Percentiles rank a stretch among this genome's conserved stretches.
Conservation (phyloP, 768 basidiomycete genomes). For the Coprinellus aureogranulatus region DNA sequence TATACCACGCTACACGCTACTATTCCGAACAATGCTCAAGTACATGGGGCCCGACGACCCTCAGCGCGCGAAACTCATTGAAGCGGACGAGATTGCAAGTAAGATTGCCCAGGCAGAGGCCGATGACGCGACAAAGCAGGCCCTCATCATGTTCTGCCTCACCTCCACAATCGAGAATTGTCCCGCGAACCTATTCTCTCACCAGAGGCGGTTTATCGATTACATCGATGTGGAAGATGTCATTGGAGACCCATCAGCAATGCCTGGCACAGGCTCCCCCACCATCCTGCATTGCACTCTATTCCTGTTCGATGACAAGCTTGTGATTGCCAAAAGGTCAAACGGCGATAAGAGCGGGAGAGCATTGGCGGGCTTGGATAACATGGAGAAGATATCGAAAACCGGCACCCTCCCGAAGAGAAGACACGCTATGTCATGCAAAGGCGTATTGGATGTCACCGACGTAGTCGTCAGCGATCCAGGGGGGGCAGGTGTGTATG, state of each 20-base stretch:
- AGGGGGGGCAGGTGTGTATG: conserved; percentile 73
- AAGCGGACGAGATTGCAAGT: conserved; percentile 85
- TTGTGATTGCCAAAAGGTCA: conserved; percentile 87
- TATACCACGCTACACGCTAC: conserved; percentile 89
- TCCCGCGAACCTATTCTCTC: conserved; percentile 86
- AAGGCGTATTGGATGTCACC: conserved; percentile 79
- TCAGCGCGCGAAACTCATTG: conserved; percentile 73
- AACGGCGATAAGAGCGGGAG: conserved; percentile 76
- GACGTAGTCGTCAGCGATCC: conserved; percentile 83
- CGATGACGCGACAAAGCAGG: conserved; percentile 87
- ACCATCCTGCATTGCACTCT: conserved; percentile 77
- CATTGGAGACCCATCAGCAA: conserved; percentile 50
- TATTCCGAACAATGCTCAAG: conserved; percentile 91
- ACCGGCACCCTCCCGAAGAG: conserved; percentile 63
- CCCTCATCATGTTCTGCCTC: conserved; percentile 83
- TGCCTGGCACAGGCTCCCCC: conserved; percentile 38
- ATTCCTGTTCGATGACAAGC: conserved; percentile 91
- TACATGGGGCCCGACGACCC: conserved; percentile 77
- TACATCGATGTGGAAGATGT: conserved; percentile 92
- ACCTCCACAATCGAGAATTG: conserved; percentile 86
- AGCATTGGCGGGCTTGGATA: conserved; percentile 71
- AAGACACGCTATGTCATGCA: conserved; percentile 80
- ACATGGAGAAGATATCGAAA: conserved; percentile 70
- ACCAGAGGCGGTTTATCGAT: conserved; percentile 83
- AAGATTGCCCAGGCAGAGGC: conserved; percentile 90